Evolutionary conservation across 2,329 filamentous ascomycete genomes (phyloP), one percentile per base, ranked within the genome.

Genomic region (Esteya vermicola): DNA sequence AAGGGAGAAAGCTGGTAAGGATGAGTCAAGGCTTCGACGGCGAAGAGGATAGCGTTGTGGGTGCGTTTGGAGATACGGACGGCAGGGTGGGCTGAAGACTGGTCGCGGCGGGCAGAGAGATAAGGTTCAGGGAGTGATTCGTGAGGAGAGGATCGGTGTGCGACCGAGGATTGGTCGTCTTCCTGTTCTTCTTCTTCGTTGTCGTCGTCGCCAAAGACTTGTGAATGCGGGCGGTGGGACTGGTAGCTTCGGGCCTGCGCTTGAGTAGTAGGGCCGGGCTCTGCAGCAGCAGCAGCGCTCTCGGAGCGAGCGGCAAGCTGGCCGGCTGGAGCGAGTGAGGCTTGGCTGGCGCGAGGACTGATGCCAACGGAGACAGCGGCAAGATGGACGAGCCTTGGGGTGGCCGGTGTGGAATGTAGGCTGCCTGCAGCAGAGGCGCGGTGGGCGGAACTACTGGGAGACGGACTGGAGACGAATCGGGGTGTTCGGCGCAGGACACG

Each of bases 21-120:
- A 35, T 80, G 74, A 50, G 88, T 81, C 49, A 96, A 71, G 28
- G 85, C 85, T 65, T 96, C 88, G 42, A 96, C 75, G 28, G 86
- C 78, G 66, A 83, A 96, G 51, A 93, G 79, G 56, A 98, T 88
- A 28, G 91, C 89, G 58, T 82, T 84, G 48, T 85, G 83, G 35
- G 85, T 94, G 48, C 83, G 78, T 51, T 76, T 80, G 36, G 86
- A 94, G 58, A 95, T 79, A 52, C 75, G 77, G 45, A 70, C 57
- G 40, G 62, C 61, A 7, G 65, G 64, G 46, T 70, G 67, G 32
- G 63, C 58, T 40, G 62, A 56, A 38, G 57, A 53, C 44, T 48
- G 55, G 41, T 50, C 40, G 52, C 45, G 45, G 53, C 51, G 25
- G 53, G 50, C 45, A 55, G 57, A n/a, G n/a, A n/a, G 45, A 54